These are phyloP conservation scores for Botryotinia calthae DNA, from an alignment of 2,329 filamentous ascomycete genomes.

Conservation along the genomic window DNA sequence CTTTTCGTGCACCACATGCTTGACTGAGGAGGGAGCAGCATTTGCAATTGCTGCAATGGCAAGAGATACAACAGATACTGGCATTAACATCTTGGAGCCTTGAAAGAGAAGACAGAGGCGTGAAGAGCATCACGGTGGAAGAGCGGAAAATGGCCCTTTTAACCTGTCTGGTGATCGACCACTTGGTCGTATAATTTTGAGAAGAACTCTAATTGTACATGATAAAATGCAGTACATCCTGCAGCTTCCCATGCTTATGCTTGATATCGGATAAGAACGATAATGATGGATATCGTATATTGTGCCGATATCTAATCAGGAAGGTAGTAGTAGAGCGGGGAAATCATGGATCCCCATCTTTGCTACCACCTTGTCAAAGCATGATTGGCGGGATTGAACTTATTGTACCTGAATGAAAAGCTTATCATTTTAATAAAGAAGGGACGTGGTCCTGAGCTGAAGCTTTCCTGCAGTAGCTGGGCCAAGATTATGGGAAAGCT, in stretches of 20 bases:
- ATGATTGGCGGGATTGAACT: neutral
- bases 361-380: neutral
- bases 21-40: constrained; percentile 22
- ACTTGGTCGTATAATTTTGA: neutral
- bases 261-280: constrained; percentile 3
- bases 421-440: constrained; percentile 5
- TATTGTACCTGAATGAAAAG: constrained; percentile 11
- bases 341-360: neutral
- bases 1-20: constrained; percentile 28
- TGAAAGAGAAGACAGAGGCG: neutral
- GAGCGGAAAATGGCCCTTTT: neutral
- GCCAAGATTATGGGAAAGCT: neutral
- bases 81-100: constrained; percentile 20
- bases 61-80: constrained; percentile 15
- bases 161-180: neutral
- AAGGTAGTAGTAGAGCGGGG: constrained; percentile 13
- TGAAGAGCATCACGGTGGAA: neutral
- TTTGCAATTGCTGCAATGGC: constrained; percentile 22
- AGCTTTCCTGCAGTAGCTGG: neutral
- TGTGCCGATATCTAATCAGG: neutral
- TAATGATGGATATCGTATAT: constrained; percentile 9
- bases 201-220: neutral
- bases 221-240: constrained; percentile 1
- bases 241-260: neutral
- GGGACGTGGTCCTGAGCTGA: neutral